Conservation (phyloP, 1,139 yeast species). For the Zygosaccharomyces sapae region DNA sequence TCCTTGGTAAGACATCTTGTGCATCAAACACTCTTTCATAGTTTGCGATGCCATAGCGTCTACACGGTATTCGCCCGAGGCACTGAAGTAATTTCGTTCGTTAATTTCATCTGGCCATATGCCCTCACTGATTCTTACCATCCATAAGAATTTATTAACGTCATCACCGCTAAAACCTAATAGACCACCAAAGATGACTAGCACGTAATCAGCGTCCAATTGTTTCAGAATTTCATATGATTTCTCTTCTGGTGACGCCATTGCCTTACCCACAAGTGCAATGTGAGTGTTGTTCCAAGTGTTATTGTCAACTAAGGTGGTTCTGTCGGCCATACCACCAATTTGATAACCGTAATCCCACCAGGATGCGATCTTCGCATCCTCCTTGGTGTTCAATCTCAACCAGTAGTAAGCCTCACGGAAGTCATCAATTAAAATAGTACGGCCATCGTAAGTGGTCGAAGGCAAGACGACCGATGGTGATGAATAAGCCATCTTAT, state of each 20-base stretch:
- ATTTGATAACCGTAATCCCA: constrained; percentile 99
- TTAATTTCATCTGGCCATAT: constrained; percentile 97
- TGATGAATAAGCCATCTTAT: constrained; percentile 91
- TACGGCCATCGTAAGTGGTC: constrained; percentile 74
- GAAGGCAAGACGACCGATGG: constrained; percentile 97
- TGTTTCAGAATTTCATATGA: constrained; percentile 84
- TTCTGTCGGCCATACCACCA: constrained; percentile 99
- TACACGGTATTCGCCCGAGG: constrained; percentile 80
- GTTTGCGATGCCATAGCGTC: constrained; percentile 77
- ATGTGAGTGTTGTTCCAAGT: constrained; percentile 99
- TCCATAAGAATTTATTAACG: constrained; percentile 95
- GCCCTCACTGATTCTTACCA: constrained; percentile 98
- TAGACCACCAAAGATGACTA: constrained; percentile 91
- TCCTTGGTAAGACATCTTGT: constrained; percentile 90
- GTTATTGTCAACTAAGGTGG: constrained; percentile 96
- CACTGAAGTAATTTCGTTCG: constrained; percentile 81
- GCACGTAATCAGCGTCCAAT: constrained; percentile 92
- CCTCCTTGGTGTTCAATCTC: constrained; percentile 95
- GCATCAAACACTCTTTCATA: constrained; percentile 87
- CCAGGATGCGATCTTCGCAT: constrained; percentile 96
- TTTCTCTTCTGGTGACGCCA: constrained; percentile 84
- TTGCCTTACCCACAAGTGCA: constrained; percentile 99
- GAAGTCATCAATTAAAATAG: constrained; percentile 85
- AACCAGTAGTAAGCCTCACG: constrained; percentile 99
- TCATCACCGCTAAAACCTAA: constrained; percentile 96